A percentile compares a stretch with the other conserved stretches of the same genome.
Conservation (phyloP, 2,329 filamentous ascomycete species). For the Sclerotinia glacialis region DNA sequence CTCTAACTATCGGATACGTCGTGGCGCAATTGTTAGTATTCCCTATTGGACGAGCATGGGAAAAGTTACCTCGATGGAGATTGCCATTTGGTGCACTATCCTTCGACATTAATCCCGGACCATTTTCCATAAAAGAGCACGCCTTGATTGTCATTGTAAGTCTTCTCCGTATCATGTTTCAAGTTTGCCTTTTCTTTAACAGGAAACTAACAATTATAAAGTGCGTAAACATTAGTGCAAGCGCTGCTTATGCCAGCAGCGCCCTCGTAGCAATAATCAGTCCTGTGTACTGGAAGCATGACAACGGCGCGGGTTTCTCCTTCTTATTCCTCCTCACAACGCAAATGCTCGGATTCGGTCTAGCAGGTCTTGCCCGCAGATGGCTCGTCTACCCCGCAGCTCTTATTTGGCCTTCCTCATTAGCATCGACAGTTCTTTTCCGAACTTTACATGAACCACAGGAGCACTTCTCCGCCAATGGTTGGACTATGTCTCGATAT, state of each 20-base stretch:
- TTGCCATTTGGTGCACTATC: conserved; percentile 43
- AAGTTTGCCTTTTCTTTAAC: too few relatives aligned
- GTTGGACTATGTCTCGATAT: conserved; percentile 47
- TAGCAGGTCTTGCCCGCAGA: conserved; percentile 50
- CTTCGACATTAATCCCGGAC: conserved; percentile 53
- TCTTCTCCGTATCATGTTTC: not conserved
- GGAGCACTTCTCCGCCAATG: conserved; percentile 40
- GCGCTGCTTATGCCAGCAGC: conserved; percentile 48
- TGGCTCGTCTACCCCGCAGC: conserved; percentile 53
- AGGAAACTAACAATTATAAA: conserved; percentile 50
- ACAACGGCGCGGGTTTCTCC: conserved; percentile 48
- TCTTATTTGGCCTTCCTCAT: conserved; percentile 51
- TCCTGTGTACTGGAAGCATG: conserved; percentile 50
- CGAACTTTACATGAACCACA: conserved; percentile 45
- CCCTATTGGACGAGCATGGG: conserved; percentile 51
- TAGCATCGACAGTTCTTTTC: conserved; percentile 49
- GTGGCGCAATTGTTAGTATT: conserved; percentile 31
- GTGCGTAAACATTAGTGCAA: conserved; percentile 35
- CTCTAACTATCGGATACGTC: conserved; percentile 26
- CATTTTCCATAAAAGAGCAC: conserved; percentile 66
- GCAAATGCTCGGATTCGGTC: conserved; percentile 55
- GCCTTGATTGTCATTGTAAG: conserved; percentile 56
- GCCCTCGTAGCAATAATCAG: conserved; percentile 52
- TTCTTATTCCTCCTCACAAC: conserved; percentile 50
- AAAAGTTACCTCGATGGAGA: conserved; percentile 51